Percentiles rank a stretch among this genome's conserved stretches.
phyloP scores from a whole-genome alignment of 2,329 filamentous ascomycete species.

The Trichophyton benhamiae region DNA sequence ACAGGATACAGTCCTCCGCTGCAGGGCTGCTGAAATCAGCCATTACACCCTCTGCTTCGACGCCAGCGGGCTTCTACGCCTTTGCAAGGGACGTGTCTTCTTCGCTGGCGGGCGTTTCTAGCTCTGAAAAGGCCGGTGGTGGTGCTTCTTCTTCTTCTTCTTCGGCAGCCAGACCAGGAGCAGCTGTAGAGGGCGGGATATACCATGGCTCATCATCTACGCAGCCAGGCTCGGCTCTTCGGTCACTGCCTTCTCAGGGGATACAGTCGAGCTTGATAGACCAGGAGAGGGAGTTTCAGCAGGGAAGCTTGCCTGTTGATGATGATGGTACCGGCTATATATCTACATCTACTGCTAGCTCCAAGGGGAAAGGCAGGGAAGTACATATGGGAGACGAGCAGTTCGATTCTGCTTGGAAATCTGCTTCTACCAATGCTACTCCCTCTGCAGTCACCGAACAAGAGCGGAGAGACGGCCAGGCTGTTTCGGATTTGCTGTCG shows the following conservation, averaged over 20 bases:
- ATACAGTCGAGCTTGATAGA: neutral
- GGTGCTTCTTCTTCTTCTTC: neutral
- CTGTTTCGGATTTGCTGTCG: constrained; percentile 30
- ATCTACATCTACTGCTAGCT: neutral
- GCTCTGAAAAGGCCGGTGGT: constrained; percentile 2
- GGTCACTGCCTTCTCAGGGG: neutral
- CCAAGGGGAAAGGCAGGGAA: constrained; percentile 7
- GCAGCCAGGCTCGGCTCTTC: neutral
- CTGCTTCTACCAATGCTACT: neutral
- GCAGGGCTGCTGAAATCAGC: constrained; percentile 12
- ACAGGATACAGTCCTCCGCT: constrained; percentile 10
- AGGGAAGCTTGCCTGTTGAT: neutral
- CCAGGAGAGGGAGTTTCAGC: neutral
- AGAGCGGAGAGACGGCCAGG: constrained; percentile 27
- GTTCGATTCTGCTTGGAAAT: constrained; percentile 18
- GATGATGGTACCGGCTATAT: neutral
- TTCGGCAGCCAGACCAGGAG: neutral
- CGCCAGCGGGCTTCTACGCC: constrained; percentile 2
- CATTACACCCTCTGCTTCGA: constrained; percentile 2
- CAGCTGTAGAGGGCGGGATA: neutral
- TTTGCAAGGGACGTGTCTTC: constrained; percentile 7
- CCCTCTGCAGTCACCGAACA: neutral
- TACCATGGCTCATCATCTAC: neutral
- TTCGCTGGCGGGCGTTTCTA: constrained; percentile 4
- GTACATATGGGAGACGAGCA: neutral